Evolutionary conservation across 2,329 filamentous ascomycete species (phyloP), one percentile per base, ranked within the genome.

Genomic region (Apiospora phragmitis): DNA sequence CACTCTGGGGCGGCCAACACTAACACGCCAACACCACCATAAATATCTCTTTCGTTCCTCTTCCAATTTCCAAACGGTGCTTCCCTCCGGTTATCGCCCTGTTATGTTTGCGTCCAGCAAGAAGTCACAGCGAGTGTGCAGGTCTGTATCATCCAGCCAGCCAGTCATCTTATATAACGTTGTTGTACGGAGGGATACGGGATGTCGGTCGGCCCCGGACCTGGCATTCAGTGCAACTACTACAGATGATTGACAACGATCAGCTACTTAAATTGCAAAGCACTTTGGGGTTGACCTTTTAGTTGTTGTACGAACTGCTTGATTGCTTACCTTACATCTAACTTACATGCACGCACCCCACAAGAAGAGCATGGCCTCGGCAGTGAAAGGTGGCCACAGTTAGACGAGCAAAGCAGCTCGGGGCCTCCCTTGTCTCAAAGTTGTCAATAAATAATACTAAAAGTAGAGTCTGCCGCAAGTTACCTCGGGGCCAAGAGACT

Each of bases 141-240:
- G 14, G 0, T 29, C 26, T 55, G 26, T 55, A 14, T 32, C 26
- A 32, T 55, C 49, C 26, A 14, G 16, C 29, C 29, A 62, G 55
- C 55, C 55, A 62, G 55, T 62, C 55, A 62, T 62, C 32, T 62
- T 62, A 62, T 62, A 62, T 62, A 35, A 38, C 55, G 8, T n/a
- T 62, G 55, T 38, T 18, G n/a, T 62, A 62, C 55, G 55, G 32
- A 38, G 55, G 16, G 16, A 35, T 59, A 26, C 51, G 51, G 51
- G 51, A 59, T 59, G 51, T 35, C 29, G 51, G 51, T 21, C 51
- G 51, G 51, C 51, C 51, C 26, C 26, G 29, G 51, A 35, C 51
- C 51, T 59, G 29, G 51, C 16, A n/a, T 11, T 14, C 26, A 55
- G 49, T 59, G 51, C 51, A 59, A 59, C 16, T 35, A 7, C 29